phyloP scores from a whole-genome alignment of 352 stramenopile species.

The Phytophthora meadii region DNA sequence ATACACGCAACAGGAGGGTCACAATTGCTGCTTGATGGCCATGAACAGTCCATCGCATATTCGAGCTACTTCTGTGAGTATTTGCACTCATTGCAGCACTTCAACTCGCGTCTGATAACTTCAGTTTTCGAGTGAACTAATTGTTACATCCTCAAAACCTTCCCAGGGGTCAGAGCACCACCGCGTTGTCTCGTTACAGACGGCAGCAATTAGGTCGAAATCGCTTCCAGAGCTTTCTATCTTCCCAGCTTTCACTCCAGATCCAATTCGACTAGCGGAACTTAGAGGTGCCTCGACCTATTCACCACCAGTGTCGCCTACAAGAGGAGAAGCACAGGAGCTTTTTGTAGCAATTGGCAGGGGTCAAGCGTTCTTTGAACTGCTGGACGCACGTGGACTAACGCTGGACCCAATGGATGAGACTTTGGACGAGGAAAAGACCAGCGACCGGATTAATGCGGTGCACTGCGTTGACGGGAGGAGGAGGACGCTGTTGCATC shows the following conservation, averaged over 20 bases:
- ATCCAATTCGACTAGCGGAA: constrained; percentile 21
- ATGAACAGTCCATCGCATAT: constrained; percentile 8
- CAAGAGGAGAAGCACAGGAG: constrained; percentile 17
- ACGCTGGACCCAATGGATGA: constrained; percentile 5
- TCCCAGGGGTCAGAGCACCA: constrained; percentile 5
- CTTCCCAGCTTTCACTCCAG: constrained; percentile 33
- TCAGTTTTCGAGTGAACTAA: constrained; percentile 22
- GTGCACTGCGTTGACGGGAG: constrained; percentile 57
- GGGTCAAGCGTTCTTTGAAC: constrained; percentile 34
- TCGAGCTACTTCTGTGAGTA: constrained; percentile 6
- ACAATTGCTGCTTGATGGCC: not conserved
- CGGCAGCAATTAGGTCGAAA: not conserved
- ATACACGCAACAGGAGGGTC: not conserved
- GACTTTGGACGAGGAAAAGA: constrained; percentile 1
- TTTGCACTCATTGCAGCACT: not conserved
- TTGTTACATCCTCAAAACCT: not conserved
- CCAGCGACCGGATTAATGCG: constrained; percentile 34
- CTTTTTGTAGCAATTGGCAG: constrained; percentile 35
- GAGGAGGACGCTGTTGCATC: constrained; percentile 70
- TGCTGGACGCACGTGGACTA: constrained; percentile 31
- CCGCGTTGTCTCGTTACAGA: constrained; percentile 15
- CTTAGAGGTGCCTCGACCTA: constrained; percentile 16
- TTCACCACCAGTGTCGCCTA: constrained; percentile 26
- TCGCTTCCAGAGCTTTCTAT: constrained; percentile 26
- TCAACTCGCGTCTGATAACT: constrained; percentile 5